Percentiles rank a stretch among this genome's conserved stretches.
Conservation (phyloP, 2,329 filamentous ascomycete species). For the Colletotrichum cereale region DNA sequence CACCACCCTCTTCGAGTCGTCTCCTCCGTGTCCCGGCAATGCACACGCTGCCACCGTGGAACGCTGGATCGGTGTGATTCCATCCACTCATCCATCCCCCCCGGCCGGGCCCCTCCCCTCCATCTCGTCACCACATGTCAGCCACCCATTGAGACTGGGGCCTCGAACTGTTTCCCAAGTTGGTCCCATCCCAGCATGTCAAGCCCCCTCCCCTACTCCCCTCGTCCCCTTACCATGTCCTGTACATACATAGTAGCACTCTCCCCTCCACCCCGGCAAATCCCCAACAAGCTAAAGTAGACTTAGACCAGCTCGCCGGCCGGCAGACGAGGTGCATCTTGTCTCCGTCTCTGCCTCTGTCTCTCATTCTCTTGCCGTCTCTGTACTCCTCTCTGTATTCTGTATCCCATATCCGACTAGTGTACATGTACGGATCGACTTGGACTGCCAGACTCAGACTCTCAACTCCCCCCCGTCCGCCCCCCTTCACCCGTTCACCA, state of each 20-base stretch:
- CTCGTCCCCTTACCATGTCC: not conserved
- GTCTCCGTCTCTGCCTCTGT: conserved; percentile 5
- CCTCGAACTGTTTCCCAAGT: not conserved
- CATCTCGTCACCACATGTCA: conserved; percentile 28
- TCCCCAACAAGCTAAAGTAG: conserved; percentile 11
- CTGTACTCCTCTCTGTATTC: not conserved
- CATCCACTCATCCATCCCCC: not conserved
- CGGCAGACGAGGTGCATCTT: not conserved
- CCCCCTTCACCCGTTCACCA: conserved; percentile 4
- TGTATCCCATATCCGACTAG: not conserved
- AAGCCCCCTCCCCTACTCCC: not conserved
- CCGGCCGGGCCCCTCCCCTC: conserved; percentile 21
- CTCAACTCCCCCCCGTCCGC: conserved; percentile 6
- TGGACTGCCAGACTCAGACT: not conserved
- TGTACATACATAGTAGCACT: too few relatives aligned
- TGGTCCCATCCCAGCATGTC: conserved; percentile 5
- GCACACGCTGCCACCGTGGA: conserved; percentile 35
- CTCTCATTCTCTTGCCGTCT: not conserved
- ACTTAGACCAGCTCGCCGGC: conserved; percentile 6
- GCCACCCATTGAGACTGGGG: conserved; percentile 20
- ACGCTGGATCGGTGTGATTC: conserved; percentile 36
- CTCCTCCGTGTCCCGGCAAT: conserved; percentile 33
- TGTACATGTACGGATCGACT: conserved; percentile 2
- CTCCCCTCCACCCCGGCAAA: not conserved
- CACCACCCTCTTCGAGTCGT: not conserved